A percentile compares a stretch with the other conserved stretches of the same genome.
Evolutionary conservation across 352 stramenopile genomes (phyloP).

Genomic region (Lagenidium giganteum): DNA sequence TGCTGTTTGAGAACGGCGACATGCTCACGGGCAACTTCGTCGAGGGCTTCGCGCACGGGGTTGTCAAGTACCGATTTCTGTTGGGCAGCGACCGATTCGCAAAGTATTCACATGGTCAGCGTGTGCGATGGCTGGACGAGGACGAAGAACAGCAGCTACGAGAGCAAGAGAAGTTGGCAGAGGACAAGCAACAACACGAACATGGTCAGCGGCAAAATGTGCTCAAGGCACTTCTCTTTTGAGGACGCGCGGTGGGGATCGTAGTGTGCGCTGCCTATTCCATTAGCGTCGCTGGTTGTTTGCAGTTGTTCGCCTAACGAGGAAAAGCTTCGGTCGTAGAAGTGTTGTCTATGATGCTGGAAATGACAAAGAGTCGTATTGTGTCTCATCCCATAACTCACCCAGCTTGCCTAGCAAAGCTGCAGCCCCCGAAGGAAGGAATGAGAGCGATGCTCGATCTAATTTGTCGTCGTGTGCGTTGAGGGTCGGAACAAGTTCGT

Average conservation of each 20-base stretch:
- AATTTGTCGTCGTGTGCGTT: not conserved
- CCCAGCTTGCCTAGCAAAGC: slow-evolving; percentile 59
- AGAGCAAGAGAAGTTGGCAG: slow-evolving; percentile 1
- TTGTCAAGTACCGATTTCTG: slow-evolving; percentile 35
- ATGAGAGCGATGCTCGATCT: slow-evolving; percentile 1
- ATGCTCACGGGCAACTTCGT: slow-evolving; percentile 36
- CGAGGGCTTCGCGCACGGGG: slow-evolving; percentile 36
- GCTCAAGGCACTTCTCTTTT: slow-evolving; percentile 8
- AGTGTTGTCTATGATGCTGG: no score
- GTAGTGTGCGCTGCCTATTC: no score
- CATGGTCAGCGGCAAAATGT: slow-evolving; percentile 6
- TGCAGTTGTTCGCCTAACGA: no score
- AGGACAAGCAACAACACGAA: slow-evolving; percentile 7
- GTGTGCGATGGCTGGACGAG: slow-evolving; percentile 38
- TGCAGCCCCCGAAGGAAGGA: slow-evolving; percentile 20
- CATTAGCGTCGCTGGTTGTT: no score
- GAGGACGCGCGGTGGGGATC: no score
- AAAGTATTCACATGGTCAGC: slow-evolving; percentile 29
- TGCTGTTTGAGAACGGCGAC: slow-evolving; percentile 59
- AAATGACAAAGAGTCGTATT: slow-evolving; percentile 76
- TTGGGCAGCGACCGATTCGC: slow-evolving; percentile 27
- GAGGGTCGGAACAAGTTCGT: slow-evolving; percentile 17
- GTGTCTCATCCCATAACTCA: slow-evolving; percentile 76
- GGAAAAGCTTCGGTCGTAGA: not conserved
- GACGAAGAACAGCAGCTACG: slow-evolving; percentile 33